Conservation (phyloP, 2,329 filamentous ascomycete species). For the Xylaria sp. region DNA sequence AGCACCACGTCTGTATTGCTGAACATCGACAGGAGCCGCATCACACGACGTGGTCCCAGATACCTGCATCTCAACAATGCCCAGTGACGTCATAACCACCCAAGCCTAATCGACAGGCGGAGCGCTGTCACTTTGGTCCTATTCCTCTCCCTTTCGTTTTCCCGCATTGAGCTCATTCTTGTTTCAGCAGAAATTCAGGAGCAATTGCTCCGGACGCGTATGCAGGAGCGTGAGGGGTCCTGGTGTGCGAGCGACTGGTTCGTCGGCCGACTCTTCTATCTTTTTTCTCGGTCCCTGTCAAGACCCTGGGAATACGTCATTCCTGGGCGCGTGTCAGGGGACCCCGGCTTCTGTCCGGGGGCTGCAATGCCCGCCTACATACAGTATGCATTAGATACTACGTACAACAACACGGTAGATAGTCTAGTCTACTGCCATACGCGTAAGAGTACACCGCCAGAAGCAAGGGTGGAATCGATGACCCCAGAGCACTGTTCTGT, state of each 20-base stretch:
- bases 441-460: slow-evolving; percentile 9
- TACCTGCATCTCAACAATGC: background rate
- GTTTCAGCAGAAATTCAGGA: slow-evolving; percentile 11
- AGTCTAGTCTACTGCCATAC: background rate
- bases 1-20: background rate
- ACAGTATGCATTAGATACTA: background rate
- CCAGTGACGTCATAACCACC: slow-evolving; percentile 10
- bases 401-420: background rate
- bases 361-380: too few species aligned
- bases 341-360: background rate
- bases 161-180: background rate
- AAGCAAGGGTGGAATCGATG: background rate
- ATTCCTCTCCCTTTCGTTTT: background rate
- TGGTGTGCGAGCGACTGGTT: background rate
- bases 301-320: slow-evolving; percentile 19
- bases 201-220: slow-evolving; percentile 25
- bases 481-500: background rate
- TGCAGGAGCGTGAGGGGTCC: slow-evolving; percentile 5
- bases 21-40: background rate
- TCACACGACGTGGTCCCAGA: background rate
- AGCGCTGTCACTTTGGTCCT: background rate
- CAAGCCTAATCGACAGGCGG: background rate
- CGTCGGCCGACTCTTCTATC: background rate
- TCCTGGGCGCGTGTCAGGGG: slow-evolving; percentile 4
- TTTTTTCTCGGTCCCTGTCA: slow-evolving; percentile 6